These are phyloP conservation scores for Guadua angustifolia DNA, from an alignment of 176 grass and related monocot genomes.

Conservation along the genomic window DNA sequence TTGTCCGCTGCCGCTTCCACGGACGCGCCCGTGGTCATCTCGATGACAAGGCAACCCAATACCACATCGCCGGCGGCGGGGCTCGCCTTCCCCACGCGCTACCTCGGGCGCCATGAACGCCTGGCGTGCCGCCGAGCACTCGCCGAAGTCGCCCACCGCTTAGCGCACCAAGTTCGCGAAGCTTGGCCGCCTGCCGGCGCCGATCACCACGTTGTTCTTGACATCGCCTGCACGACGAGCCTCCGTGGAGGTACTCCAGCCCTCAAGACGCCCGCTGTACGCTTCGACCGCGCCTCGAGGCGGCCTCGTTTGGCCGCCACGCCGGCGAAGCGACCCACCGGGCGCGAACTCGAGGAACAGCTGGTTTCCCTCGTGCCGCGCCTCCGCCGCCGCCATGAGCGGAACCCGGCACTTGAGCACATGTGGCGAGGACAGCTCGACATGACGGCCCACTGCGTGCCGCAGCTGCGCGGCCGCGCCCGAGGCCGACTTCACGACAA, in stretches of 20 bases:
- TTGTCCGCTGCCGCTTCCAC: constrained; percentile 34
- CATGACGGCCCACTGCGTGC: constrained; percentile 53
- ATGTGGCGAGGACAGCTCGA: constrained; percentile 40
- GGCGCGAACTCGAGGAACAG: constrained; percentile 64
- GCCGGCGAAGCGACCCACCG: constrained; percentile 54
- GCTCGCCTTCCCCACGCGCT: constrained; percentile 50
- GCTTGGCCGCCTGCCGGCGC: constrained; percentile 37
- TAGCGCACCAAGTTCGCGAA: constrained; percentile 58
- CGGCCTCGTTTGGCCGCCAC: too few species aligned
- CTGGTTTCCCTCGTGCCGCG: neutral
- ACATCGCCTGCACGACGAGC: constrained; percentile 58
- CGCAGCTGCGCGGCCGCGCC: too few species aligned
- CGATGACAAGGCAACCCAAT: constrained; percentile 53
- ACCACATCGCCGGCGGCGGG: constrained; percentile 57
- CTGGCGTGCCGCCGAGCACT: constrained; percentile 43
- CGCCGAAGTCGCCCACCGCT: neutral
- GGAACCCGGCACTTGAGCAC: constrained; percentile 46
- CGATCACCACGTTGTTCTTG: constrained; percentile 61
- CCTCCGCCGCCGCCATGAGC: neutral
- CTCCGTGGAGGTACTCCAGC: constrained; percentile 54
- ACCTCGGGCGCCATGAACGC: constrained; percentile 72
- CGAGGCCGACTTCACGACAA: constrained; percentile 50
- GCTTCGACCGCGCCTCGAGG: too few species aligned
- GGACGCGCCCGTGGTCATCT: constrained; percentile 60
- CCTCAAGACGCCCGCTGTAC: too few species aligned